phyloP scores from a whole-genome alignment of 2,329 filamentous ascomycete genomes.

The Colletotrichum sp. region DNA sequence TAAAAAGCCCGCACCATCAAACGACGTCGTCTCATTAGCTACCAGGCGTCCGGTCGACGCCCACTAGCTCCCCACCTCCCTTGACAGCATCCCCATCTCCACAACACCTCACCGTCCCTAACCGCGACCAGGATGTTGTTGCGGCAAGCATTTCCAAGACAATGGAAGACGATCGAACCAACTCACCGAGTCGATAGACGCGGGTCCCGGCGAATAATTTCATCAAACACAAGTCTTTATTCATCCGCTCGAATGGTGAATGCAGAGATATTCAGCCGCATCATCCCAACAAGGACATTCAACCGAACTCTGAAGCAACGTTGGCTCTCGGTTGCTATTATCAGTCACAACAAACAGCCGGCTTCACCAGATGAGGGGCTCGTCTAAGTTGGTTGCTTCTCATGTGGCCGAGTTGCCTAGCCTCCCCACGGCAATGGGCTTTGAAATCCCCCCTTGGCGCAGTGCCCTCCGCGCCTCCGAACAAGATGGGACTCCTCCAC shows the following conservation, averaged over 20 bases:
- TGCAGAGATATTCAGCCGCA: neutral
- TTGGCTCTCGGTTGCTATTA: neutral
- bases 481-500: neutral
- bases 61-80: neutral
- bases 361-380: neutral
- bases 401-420: neutral
- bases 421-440: neutral
- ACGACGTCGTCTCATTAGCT: neutral
- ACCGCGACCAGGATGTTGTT: neutral
- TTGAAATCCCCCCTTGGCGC: neutral
- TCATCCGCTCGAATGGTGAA: neutral
- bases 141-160: neutral
- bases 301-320: neutral
- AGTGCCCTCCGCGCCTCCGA: neutral
- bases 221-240: neutral
- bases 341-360: neutral
- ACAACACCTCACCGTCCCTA: neutral
- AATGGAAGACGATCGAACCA: neutral
- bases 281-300: neutral
- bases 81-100: neutral
- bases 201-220: neutral
- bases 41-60: neutral
- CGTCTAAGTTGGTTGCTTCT: neutral
- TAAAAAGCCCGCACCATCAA: neutral
- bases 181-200: neutral